Base-by-base conservation (phyloP, 208 protist species). In the Crithidia brevicula region DNA sequence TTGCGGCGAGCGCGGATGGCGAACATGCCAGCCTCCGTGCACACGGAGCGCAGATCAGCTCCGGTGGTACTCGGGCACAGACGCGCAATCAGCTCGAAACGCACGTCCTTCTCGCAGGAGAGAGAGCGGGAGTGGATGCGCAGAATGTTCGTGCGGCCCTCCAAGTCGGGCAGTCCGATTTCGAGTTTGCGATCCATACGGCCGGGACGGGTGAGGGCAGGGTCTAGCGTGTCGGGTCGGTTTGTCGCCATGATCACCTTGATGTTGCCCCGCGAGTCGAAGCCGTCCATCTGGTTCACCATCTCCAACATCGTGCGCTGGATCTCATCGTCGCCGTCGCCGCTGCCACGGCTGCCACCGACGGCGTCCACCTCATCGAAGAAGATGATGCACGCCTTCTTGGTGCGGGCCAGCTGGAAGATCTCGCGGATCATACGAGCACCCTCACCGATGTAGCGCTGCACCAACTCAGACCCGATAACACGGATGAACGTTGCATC, bases 181-280 rank as follows among this genome's bases (percentile, higher is more conserved):
- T 99, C 98, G 8, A 99, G 88, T 74, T 99, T 99, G 31, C 99
- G 83, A 77, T 99, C 99, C 77, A 99, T 93, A 62, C 99, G 89
- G 25, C 99, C 99, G 7, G 99, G 99, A 9, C 99, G 92, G n/a
- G 99, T 91, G 31, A 99, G 90, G 1, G 99, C 99, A 27, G 99
- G 98, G 83, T 99, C 99, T 16, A 99, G 90, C 7, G 98, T 99
- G 80, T 99, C 99, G 0, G 99, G 98, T n/a, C 98, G 86, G 87
- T 99, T 99, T 43, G 99, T 99, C 4, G 99, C 99, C 99, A 99
- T 99, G n/a, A 99, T 91, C 6, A 99, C 99, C 79, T 99, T 99
- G 71, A 99, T 97, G 77, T 99, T 99, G 27, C 98, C 98, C 38
- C 98, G 91, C 4, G 98, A 89, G 64, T 99, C 99, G 72, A 99